Evolutionary conservation across 2,329 filamentous ascomycete genomes (phyloP).

Genomic region (Clarireedia paspali): DNA sequence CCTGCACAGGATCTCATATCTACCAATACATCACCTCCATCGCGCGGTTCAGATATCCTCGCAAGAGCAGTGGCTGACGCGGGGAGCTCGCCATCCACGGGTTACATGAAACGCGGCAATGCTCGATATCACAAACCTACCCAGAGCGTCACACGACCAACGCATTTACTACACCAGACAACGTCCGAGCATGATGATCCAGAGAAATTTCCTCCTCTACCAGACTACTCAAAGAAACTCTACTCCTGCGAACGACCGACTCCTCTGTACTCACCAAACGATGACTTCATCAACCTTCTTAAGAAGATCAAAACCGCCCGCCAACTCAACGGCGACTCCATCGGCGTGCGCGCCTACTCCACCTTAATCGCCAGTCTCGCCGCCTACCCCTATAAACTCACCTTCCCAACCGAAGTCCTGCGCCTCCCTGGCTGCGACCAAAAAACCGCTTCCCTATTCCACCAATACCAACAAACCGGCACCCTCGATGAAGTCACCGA

Average conservation of each 20-base stretch:
- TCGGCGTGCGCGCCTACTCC: slow-evolving; percentile 80
- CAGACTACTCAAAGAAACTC: slow-evolving; percentile 54
- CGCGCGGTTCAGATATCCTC: not conserved
- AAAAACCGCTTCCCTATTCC: slow-evolving; percentile 71
- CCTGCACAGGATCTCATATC: not conserved
- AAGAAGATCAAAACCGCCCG: slow-evolving; percentile 67
- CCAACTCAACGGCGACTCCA: slow-evolving; percentile 63
- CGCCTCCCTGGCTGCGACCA: slow-evolving; percentile 69
- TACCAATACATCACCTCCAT: not conserved
- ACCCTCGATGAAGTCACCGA: slow-evolving; percentile 55
- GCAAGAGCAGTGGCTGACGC: slow-evolving; percentile 23
- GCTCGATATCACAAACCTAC: slow-evolving; percentile 9
- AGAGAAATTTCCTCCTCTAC: slow-evolving; percentile 52
- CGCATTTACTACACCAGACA: slow-evolving; percentile 53
- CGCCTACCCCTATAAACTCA: slow-evolving; percentile 57
- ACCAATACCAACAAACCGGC: slow-evolving; percentile 60
- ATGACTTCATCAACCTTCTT: slow-evolving; percentile 65
- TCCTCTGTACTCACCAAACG: slow-evolving; percentile 62
- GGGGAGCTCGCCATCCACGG: slow-evolving; percentile 13
- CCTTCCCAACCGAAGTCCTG: slow-evolving; percentile 33
- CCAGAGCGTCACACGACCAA: slow-evolving; percentile 28
- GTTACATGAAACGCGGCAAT: slow-evolving; percentile 11
- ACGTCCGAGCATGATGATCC: slow-evolving; percentile 70
- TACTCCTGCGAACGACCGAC: slow-evolving; percentile 81
- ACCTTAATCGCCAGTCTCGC: slow-evolving; percentile 76